Evolutionary conservation across 805 yeast species (phyloP).

Genomic region (Candida yuanshanica): DNA sequence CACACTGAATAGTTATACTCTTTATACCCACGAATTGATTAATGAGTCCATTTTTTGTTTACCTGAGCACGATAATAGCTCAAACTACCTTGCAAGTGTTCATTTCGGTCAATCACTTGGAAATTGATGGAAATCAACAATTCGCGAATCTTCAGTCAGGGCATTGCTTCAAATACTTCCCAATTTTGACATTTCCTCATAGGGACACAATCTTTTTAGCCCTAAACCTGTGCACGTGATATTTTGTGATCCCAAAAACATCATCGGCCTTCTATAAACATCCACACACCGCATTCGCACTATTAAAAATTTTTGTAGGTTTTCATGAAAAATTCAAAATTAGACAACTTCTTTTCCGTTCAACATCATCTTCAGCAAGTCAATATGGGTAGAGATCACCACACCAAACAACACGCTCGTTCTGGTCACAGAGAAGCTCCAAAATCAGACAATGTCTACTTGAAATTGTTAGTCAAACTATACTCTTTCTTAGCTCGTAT

Average conservation of each 20-base stretch:
- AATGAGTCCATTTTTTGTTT: conserved; percentile 17
- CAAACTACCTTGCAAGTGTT: background rate
- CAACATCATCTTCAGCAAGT: conserved; percentile 6
- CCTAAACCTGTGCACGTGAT: conserved; percentile 4
- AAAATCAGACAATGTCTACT: conserved; percentile 98
- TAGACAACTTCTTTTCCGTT: conserved; percentile 5
- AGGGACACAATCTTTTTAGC: too few species aligned
- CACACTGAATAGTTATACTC: background rate
- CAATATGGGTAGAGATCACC: conserved; percentile 96
- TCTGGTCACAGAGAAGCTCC: conserved; percentile 98
- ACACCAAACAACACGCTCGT: conserved; percentile 93
- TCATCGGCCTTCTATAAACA: conserved; percentile 3
- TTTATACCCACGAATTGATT: conserved; percentile 17
- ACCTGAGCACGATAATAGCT: background rate
- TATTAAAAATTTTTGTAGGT: background rate
- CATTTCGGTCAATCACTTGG: background rate
- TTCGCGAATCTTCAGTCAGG: background rate
- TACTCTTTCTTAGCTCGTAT: conserved; percentile 99
- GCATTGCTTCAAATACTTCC: background rate
- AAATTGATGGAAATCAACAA: background rate
- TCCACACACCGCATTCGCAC: conserved; percentile 9
- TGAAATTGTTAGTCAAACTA: conserved; percentile 94
- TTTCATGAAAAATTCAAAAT: conserved; percentile 2
- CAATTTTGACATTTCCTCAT: background rate
- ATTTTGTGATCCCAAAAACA: background rate